Conservation (phyloP, 805 yeast species). For the Pichia exigua region DNA sequence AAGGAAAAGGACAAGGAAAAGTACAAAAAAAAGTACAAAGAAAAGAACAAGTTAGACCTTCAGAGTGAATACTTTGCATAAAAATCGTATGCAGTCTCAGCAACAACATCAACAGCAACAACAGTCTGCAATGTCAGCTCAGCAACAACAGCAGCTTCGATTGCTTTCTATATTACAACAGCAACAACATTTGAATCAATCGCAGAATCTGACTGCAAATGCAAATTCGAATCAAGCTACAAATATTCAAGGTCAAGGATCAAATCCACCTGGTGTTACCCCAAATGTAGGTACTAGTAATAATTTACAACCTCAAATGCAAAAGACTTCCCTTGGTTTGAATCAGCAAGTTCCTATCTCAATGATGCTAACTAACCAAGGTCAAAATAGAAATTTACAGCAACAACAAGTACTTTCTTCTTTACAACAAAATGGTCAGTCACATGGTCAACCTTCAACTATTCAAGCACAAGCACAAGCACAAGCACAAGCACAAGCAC, state of each 20-base stretch:
- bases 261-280: not conserved
- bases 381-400: constrained; percentile 26
- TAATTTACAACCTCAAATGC: constrained; percentile 5
- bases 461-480: too few relatives aligned
- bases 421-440: constrained; percentile 13
- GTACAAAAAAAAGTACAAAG: too few relatives aligned
- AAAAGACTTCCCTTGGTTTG: constrained; percentile 10
- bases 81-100: constrained; percentile 13
- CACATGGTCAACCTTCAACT: constrained; percentile 12
- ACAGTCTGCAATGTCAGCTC: constrained; percentile 5
- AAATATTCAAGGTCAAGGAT: not conserved
- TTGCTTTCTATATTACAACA: constrained; percentile 22
- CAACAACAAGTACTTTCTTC: constrained; percentile 16
- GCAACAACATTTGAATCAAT: constrained; percentile 12
- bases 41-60: not conserved
- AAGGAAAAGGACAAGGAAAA: not conserved
- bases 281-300: not conserved
- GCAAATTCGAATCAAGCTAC: not conserved
- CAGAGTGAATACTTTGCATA: not conserved
- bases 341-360: constrained; percentile 21
- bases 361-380: constrained; percentile 30
- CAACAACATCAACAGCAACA: constrained; percentile 17
- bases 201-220: constrained; percentile 3
- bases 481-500: too few relatives aligned
- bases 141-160: constrained; percentile 19